phyloP scores from a whole-genome alignment of 208 protist genomes.

The Acanthamoeba healyi region DNA sequence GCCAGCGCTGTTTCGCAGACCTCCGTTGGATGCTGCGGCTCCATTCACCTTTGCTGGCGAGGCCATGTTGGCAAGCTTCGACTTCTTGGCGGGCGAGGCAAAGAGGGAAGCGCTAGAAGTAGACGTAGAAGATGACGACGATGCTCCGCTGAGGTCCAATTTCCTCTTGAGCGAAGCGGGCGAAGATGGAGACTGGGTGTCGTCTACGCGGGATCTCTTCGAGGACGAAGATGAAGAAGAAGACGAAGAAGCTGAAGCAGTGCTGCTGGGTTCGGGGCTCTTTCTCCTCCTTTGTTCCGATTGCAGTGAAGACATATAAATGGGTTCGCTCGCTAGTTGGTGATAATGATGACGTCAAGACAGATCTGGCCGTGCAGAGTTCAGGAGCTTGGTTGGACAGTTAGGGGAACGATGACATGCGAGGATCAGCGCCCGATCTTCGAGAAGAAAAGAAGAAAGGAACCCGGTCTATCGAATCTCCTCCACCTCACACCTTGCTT shows the following conservation, averaged over 20 bases:
- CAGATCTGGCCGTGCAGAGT: neutral
- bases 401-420: no score
- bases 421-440: no score
- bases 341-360: neutral
- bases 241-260: neutral
- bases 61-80: neutral
- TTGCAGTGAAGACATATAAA: conserved; percentile 50
- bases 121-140: no score
- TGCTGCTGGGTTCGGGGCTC: conserved; percentile 15
- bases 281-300: conserved; percentile 62
- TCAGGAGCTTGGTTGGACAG: no score
- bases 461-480: no score
- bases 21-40: neutral
- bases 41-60: conserved; percentile 30
- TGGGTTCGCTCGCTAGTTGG: neutral
- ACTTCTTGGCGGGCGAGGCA: conserved; percentile 32
- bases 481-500: no score
- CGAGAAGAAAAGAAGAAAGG: no score
- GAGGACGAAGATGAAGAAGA: conserved; percentile 25
- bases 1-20: neutral
- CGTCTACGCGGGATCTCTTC: neutral
- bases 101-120: neutral
- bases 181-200: neutral
- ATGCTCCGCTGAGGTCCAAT: neutral
- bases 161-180: conserved; percentile 30